Evolutionary conservation across 1,284 basidiomycete species (phyloP), one percentile per base, ranked within the genome.

Genomic region (Ceratorhiza oryzae-sativae): DNA sequence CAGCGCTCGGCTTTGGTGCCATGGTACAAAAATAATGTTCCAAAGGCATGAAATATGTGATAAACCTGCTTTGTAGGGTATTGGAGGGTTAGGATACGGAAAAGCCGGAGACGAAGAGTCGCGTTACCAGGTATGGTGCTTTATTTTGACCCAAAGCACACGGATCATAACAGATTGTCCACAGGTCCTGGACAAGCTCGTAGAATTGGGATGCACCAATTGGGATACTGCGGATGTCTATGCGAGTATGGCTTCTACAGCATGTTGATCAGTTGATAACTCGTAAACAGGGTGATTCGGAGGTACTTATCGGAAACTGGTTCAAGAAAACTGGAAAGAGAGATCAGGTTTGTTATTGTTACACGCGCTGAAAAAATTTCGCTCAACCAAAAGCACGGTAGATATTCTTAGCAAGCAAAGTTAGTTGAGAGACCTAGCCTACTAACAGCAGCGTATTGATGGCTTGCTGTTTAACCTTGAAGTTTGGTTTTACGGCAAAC

Each of bases 331-430:
- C 59, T 51, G 59, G 59, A 1, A 62, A 62, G 48, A 59, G 59
- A 15, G n/a, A 62, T 46, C 13, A 71, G 49, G 71, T 71, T 53
- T 23, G 46, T 36, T 5, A 42, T 5, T 23, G 4, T 42, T 30
- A 1, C 48, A 20, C 42, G 23, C 30, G 23, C 10, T 48, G 27
- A 20, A 6, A 4, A 45, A 18, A 10, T 45, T 8, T 4, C 23
- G 20, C 13, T 25, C 60, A 5, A 12, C 10, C 20, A n/a, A n/a
- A n/a, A n/a, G n/a, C n/a, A n/a, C n/a, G 18, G 6, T 41, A 83
- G 53, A 83, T 85, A 62, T 85, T 84, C 78, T 77, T 85, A 0
- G 82, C 83, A 1, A 84, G 83, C 39, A 89, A 89, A 77, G 87
- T 86, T n/a, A 25, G 48, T 60, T 13, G 3, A 3, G 13, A 23